Evolutionary conservation across 129 eudicot genomes (phyloP).

Genomic region (Helianthus annuus): HanXRQr2.0-SUNRISE NC_035440.2:121941139-121941638

Average conservation of each 20-base stretch:
- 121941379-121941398: conserved; percentile 11
- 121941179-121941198: neutral
- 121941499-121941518: too few species aligned
- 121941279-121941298: conserved; percentile 9
- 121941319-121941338: neutral
- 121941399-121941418: neutral
- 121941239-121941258: neutral
- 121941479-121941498: too few species aligned
- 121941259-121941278: neutral
- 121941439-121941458: too few species aligned
- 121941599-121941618: too few species aligned
- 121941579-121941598: too few species aligned
- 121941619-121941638: too few species aligned
- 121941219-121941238: neutral
- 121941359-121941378: conserved; percentile 10
- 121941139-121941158: neutral
- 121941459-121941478: too few species aligned
- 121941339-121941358: conserved; percentile 15
- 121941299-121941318: neutral
- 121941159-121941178: neutral
- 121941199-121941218: neutral
- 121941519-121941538: too few species aligned
- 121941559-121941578: too few species aligned
- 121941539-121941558: too few species aligned
- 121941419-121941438: too few species aligned